Evolutionary conservation across 2,329 filamentous ascomycete genomes (phyloP), one percentile per base, ranked within the genome.

Genomic region (Claviceps digitariae): DNA sequence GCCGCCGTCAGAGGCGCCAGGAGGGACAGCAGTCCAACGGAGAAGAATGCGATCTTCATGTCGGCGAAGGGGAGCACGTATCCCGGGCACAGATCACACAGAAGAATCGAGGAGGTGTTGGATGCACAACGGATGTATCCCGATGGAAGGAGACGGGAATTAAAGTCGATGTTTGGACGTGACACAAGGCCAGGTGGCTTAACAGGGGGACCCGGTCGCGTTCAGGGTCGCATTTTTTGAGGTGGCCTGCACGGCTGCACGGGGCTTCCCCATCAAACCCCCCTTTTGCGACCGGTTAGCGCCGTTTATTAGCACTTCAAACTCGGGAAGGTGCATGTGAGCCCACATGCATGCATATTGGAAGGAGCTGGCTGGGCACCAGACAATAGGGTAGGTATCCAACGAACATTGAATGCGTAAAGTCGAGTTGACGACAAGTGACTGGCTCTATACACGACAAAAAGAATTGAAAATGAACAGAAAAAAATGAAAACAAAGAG

Each of bases 11-110:
- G 69, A 41, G 82, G 76, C 56, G 78, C 79, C 59, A 89, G 70
- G 61, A 85, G 71, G 72, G 81, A 80, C 68, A 87, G 70, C 56
- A 91, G 77, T 68, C 87, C 76, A 60, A 91, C 63, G 52, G 84
- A 77, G 61, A 87, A 72, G 60, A 83, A 72, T 55, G 80, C 74
- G 61, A 82, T 71, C 78, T 78, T 90, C 88, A 94, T 94, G 61
- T 41, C 55, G 55, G 36, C 41, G 44, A 40, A 52, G 15, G 45
- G 48, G 25, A 43, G 46, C 52, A 36, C 49, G 48, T 31, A 40
- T 27, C 21, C 38, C 20, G n/a, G 34, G 48, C 43, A 25, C 25
- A 46, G 27, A 45, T 45, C 27, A 48, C 51, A 49, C 23, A n/a
- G 17, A 38, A 21, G 13, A 38, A 38, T 34, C 29, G 44, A 43